Percentiles rank a stretch among this genome's conserved stretches.
phyloP scores from a whole-genome alignment of 2,329 filamentous ascomycete genomes.

The Davidsoniella eucalypti region DNA sequence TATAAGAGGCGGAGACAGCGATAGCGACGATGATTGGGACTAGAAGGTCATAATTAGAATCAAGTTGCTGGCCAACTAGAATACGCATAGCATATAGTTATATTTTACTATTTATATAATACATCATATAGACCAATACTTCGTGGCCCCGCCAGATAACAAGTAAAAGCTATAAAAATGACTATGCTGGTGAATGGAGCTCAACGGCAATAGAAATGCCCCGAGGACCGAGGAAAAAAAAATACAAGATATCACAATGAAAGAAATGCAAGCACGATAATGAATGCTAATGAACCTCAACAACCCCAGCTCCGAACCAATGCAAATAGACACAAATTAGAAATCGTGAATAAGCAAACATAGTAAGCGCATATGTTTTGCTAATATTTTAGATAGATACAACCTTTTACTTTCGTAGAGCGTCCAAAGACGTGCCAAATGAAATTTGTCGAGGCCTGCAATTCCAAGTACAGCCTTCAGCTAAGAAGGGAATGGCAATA shows the following conservation, averaged over 20 bases:
- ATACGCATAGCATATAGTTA: neutral
- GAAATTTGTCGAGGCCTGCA: conserved; percentile 9
- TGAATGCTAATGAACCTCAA: no score
- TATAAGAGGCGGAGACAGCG: conserved; percentile 26
- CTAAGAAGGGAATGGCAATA: conserved; percentile 13
- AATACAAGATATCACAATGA: neutral
- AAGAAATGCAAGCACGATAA: neutral
- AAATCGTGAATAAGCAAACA: no score
- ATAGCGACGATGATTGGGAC: conserved; percentile 46
- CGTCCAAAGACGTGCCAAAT: conserved; percentile 3
- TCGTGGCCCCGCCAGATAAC: neutral
- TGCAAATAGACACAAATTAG: no score
- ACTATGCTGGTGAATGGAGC: no score
- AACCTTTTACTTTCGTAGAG: neutral
- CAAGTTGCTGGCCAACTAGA: conserved; percentile 5
- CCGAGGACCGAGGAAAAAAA: neutral
- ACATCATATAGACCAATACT: neutral
- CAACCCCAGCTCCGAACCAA: no score
- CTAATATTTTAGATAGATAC: no score
- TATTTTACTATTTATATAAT: conserved; percentile 6
- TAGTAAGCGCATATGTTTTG: no score
- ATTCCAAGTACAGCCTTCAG: conserved; percentile 12
- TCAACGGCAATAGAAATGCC: no score
- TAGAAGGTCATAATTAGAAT: conserved; percentile 20
- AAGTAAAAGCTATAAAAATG: no score